Evolutionary conservation across 805 yeast genomes (phyloP).

Genomic region (Wickerhamiella australiensis): DNA sequence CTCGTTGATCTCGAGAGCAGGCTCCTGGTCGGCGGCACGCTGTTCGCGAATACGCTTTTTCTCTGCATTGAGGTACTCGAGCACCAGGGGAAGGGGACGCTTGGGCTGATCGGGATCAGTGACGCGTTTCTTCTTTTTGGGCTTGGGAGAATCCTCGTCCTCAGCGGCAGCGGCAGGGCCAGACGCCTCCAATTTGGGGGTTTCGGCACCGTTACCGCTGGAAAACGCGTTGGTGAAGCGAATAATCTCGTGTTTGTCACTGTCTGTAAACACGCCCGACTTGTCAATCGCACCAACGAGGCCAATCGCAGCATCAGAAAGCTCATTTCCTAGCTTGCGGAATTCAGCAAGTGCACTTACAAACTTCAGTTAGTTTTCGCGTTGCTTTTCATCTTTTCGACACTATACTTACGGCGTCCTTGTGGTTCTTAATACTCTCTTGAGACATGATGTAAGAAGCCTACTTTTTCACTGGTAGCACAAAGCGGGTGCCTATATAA

Average conservation of each 20-base stretch:
- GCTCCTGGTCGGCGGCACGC: conserved; percentile 45
- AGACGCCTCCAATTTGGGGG: neutral
- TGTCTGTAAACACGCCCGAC: neutral
- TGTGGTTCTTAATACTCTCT: neutral
- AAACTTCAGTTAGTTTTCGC: neutral
- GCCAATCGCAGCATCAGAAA: neutral
- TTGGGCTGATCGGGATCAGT: conserved; percentile 91
- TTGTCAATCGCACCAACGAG: neutral
- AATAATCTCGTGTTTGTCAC: neutral
- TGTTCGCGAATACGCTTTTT: conserved; percentile 62
- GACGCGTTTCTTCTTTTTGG: conserved; percentile 40
- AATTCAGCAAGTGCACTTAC: neutral
- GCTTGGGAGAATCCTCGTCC: conserved; percentile 11
- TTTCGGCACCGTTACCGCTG: neutral
- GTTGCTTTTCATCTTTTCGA: neutral
- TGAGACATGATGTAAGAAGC: neutral
- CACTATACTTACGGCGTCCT: neutral
- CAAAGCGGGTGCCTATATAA: neutral
- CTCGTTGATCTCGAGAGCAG: conserved; percentile 60
- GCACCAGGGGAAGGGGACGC: conserved; percentile 82
- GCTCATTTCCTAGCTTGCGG: neutral
- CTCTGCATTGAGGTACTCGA: conserved; percentile 61
- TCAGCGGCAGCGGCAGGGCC: neutral
- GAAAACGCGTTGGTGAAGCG: neutral
- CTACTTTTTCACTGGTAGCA: neutral